phyloP scores from a whole-genome alignment of 371 early-diverging fungal genomes.

The Lichtheimia ramosa region DNA sequence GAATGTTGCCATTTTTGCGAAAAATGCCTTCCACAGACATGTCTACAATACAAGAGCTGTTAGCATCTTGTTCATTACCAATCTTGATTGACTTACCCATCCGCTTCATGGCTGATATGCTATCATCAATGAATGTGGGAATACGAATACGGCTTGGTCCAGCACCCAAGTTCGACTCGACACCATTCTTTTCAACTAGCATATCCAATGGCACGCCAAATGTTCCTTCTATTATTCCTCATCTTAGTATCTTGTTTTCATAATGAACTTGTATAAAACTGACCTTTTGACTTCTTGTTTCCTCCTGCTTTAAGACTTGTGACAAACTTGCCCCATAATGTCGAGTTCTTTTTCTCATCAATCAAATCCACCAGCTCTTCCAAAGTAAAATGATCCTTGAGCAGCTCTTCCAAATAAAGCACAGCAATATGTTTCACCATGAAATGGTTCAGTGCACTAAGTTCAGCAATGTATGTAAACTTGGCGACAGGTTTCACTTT shows the following conservation, averaged over 20 bases:
- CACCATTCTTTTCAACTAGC: conserved; percentile 81
- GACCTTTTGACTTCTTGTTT: conserved; percentile 70
- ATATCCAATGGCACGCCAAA: conserved; percentile 92
- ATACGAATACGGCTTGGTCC: conserved; percentile 77
- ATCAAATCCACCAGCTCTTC: conserved; percentile 76
- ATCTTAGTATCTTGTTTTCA: no score
- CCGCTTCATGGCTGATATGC: conserved; percentile 71
- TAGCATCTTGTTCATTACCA: background rate
- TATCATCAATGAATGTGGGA: conserved; percentile 84
- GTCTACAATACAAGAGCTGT: conserved; percentile 24
- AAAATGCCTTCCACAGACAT: conserved; percentile 93
- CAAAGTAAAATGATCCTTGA: conserved; percentile 62
- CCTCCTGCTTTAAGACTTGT: conserved; percentile 58
- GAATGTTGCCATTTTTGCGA: conserved; percentile 95
- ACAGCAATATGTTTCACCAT: conserved; percentile 88
- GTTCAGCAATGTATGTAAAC: conserved; percentile 73
- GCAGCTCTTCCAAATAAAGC: conserved; percentile 67
- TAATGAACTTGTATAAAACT: no score
- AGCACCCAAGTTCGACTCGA: conserved; percentile 80
- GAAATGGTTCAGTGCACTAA: conserved; percentile 81
- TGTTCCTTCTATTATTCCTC: conserved; percentile 56
- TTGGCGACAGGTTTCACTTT: conserved; percentile 43
- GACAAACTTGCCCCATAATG: conserved; percentile 75
- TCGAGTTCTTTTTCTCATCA: conserved; percentile 66
- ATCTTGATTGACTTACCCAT: conserved; percentile 66